These are phyloP conservation scores for Apophysomyces ossiformis DNA, from an alignment of 371 early-diverging fungal genomes.

Conservation along the genomic window DNA sequence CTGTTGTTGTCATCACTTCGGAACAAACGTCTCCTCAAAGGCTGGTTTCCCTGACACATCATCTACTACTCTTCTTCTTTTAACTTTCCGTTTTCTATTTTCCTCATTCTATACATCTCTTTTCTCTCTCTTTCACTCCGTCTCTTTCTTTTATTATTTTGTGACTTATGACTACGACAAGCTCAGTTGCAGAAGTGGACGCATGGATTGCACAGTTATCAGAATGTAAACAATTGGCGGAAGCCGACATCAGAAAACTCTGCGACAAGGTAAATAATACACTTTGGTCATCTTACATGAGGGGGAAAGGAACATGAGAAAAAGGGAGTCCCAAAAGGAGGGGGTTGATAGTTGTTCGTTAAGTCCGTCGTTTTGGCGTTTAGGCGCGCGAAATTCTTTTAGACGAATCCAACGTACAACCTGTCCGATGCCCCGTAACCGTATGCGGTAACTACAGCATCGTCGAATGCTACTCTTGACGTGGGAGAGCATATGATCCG, in stretches of 20 bases:
- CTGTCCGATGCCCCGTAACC: constrained; percentile 94
- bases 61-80: not conserved
- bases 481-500: constrained; percentile 8
- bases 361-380: constrained; percentile 10
- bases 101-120: constrained; percentile 8
- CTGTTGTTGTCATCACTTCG: constrained; percentile 2
- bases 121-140: not conserved
- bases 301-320: not conserved
- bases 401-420: constrained; percentile 96
- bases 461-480: constrained; percentile 8
- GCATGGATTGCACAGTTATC: constrained; percentile 91
- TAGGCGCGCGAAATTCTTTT: constrained; percentile 92
- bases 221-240: constrained; percentile 91
- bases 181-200: constrained; percentile 65
- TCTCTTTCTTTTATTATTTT: constrained; percentile 6
- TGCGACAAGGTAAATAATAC: constrained; percentile 83
- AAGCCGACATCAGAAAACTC: constrained; percentile 92
- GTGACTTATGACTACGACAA: constrained; percentile 43
- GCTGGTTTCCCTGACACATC: not conserved
- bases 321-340: not conserved
- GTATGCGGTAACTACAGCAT: constrained; percentile 76
- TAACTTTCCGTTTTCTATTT: not conserved
- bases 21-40: not conserved
- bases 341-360: constrained; percentile 8
- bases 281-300: constrained; percentile 5